Evolutionary conservation across 129 eudicot species (phyloP).

Genomic region (Mikania micrantha): DNA sequence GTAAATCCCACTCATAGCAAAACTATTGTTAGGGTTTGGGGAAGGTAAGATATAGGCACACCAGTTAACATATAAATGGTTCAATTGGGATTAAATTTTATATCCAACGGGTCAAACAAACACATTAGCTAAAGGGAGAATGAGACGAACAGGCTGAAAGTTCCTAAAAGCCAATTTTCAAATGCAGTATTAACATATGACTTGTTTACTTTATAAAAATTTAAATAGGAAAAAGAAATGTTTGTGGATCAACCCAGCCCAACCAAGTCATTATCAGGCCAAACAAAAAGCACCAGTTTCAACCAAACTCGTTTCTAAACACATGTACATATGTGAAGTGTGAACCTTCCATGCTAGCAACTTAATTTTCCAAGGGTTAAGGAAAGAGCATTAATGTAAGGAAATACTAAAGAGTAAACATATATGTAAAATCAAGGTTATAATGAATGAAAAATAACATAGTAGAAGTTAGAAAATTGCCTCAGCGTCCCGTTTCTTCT

Average conservation of each 20-base stretch:
- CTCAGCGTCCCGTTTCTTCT: constrained; percentile 90
- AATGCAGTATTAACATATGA: no score
- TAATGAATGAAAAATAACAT: neutral
- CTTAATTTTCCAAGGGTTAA: neutral
- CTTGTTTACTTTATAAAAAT: neutral
- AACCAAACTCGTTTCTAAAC: neutral
- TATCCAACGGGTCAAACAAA: neutral
- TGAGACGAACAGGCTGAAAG: neutral
- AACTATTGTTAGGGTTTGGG: no score
- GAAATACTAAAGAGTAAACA: neutral
- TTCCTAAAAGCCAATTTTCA: neutral
- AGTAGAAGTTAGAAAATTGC: constrained; percentile 26
- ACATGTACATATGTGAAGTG: no score
- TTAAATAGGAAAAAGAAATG: neutral
- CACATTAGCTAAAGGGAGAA: neutral
- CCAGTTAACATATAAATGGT: no score
- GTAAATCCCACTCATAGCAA: no score
- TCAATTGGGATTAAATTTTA: no score
- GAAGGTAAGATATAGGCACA: no score
- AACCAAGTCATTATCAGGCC: neutral
- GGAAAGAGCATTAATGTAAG: neutral
- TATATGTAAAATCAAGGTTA: neutral
- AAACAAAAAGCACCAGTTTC: neutral
- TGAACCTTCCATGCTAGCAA: neutral
- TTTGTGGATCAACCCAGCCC: neutral